These are phyloP conservation scores for Ganoderma lucidum DNA, from an alignment of 1,284 basidiomycete genomes.

Conservation along the genomic window DNA sequence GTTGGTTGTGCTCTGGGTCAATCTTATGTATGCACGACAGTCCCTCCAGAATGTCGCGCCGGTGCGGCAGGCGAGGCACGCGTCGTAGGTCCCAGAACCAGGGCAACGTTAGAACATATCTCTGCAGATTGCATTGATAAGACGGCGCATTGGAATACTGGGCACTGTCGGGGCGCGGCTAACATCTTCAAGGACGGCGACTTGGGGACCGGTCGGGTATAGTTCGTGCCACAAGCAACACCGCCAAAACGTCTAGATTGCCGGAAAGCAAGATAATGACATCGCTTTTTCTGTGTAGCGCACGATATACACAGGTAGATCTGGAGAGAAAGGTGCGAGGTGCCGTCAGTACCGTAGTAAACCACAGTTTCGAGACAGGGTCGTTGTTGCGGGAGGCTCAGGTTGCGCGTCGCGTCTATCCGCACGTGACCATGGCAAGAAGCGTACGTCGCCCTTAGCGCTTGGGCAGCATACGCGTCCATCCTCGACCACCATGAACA, in stretches of 20 bases:
- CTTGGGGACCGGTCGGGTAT: too few relatives aligned
- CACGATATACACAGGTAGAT: background rate
- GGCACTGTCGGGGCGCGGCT: background rate
- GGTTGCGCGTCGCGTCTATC: slow-evolving; percentile 33
- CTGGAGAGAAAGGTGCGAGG: background rate
- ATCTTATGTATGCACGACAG: background rate
- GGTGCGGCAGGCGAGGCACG: background rate
- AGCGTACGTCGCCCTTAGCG: slow-evolving; percentile 33
- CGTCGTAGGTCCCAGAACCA: background rate
- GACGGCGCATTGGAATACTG: background rate
- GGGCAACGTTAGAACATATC: background rate
- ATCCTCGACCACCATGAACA: slow-evolving; percentile 69
- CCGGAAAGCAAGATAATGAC: too few relatives aligned
- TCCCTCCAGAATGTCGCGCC: background rate
- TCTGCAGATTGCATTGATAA: background rate
- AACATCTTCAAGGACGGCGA: too few relatives aligned
- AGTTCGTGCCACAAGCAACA: too few relatives aligned
- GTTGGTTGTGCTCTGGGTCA: too few relatives aligned
- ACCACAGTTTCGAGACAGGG: too few relatives aligned
- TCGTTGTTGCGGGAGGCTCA: too few relatives aligned
- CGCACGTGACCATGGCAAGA: slow-evolving; percentile 60
- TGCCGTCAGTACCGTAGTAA: background rate
- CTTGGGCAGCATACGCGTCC: slow-evolving; percentile 31
- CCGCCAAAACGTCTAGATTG: too few relatives aligned
- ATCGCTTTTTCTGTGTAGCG: too few relatives aligned